Percentiles rank a stretch among this genome's conserved stretches.
Evolutionary conservation across 306 rosid genomes (phyloP).

Genomic region (Gastrolobium bilobum): DNA sequence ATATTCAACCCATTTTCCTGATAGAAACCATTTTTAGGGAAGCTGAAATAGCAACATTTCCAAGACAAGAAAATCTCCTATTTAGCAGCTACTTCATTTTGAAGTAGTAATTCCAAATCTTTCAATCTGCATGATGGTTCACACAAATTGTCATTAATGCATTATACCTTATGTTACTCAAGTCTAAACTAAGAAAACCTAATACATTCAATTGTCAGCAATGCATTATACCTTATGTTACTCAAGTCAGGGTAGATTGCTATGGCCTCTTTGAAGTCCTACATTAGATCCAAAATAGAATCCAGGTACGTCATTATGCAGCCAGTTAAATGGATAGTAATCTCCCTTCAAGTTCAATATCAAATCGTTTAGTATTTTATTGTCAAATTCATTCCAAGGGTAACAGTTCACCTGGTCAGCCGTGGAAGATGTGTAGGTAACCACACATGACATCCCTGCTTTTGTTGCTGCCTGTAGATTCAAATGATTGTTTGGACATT

Average conservation of each 20-base stretch:
- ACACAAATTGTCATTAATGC: too few species aligned
- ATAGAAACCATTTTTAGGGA: slow-evolving; percentile 1
- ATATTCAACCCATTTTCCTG: slow-evolving; percentile 10
- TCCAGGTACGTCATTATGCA: slow-evolving; percentile 35
- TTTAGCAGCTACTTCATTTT: slow-evolving; percentile 67
- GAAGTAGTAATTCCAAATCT: slow-evolving; percentile 79
- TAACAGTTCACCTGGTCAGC: slow-evolving; percentile 73
- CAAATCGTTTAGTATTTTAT: not conserved
- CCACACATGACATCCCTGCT: slow-evolving; percentile 94
- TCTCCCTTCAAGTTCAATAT: slow-evolving; percentile 12
- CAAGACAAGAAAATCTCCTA: slow-evolving; percentile 45
- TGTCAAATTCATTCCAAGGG: slow-evolving; percentile 3
- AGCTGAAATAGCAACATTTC: not conserved
- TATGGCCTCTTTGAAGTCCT: slow-evolving; percentile 87
- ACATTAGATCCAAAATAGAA: slow-evolving; percentile 34
- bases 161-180: too few species aligned
- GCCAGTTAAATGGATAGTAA: slow-evolving; percentile 27
- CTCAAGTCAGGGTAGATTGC: slow-evolving; percentile 91
- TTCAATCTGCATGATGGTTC: slow-evolving; percentile 70
- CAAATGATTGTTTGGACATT: slow-evolving; percentile 22
- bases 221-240: slow-evolving; percentile 67
- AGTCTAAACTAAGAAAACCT: slow-evolving; percentile 5
- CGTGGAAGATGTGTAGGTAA: slow-evolving; percentile 90
- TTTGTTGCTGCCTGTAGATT: slow-evolving; percentile 79
- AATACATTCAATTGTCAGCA: not conserved